phyloP scores from a whole-genome alignment of 768 basidiomycete species.

The Leucosporidium scottii region DNA sequence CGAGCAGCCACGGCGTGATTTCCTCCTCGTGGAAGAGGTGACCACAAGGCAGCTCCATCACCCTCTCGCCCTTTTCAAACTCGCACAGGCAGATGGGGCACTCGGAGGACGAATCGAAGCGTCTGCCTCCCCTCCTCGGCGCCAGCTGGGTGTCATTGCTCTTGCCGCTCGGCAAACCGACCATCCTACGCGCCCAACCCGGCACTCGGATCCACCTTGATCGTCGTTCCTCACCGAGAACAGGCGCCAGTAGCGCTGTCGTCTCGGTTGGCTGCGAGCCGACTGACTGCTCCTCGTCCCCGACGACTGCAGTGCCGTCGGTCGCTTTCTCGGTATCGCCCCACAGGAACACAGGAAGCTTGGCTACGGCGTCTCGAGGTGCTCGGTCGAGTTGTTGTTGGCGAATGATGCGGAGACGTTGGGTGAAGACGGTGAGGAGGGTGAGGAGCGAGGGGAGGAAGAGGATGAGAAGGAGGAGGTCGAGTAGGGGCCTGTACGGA shows the following conservation, averaged over 20 bases:
- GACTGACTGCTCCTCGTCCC: constrained; percentile 35
- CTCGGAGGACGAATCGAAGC: constrained; percentile 46
- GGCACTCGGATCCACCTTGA: too few relatives aligned
- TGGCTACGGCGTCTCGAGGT: constrained; percentile 68
- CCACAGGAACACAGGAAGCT: constrained; percentile 76
- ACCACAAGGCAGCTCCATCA: constrained; percentile 79
- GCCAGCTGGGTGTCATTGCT: too few relatives aligned
- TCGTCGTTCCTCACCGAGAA: neutral
- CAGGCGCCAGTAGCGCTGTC: neutral
- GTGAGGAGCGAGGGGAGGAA: constrained; percentile 84
- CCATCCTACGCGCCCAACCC: neutral
- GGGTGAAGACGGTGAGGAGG: constrained; percentile 78
- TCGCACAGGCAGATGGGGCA: constrained; percentile 89
- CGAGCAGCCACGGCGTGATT: constrained; percentile 85
- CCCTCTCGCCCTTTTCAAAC: constrained; percentile 68
- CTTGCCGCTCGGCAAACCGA: constrained; percentile 11
- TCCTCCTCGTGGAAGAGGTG: constrained; percentile 91
- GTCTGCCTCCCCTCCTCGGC: too few relatives aligned
- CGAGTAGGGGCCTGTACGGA: constrained; percentile 48
- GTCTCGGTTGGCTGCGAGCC: constrained; percentile 7
- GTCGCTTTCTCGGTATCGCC: constrained; percentile 48
- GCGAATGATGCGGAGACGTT: constrained; percentile 74
- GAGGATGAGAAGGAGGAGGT: constrained; percentile 60
- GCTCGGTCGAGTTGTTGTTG: constrained; percentile 63
- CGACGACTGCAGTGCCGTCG: constrained; percentile 31